Evolutionary conservation across 805 yeast genomes (phyloP).

Genomic region (Starmerella apicola): DNA sequence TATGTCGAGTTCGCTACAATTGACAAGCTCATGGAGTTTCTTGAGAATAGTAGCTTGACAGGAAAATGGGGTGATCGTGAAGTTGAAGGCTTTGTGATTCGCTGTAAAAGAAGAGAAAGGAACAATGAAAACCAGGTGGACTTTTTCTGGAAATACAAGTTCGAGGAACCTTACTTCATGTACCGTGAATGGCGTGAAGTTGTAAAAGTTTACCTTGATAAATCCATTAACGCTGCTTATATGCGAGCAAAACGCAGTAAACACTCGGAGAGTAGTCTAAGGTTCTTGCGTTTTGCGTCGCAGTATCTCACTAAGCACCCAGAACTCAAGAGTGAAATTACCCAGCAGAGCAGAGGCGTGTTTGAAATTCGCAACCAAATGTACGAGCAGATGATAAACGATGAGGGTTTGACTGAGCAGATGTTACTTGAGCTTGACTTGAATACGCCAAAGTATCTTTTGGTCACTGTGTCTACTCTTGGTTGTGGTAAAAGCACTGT

Average conservation of each 20-base stretch:
- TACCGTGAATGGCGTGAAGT: constrained; percentile 86
- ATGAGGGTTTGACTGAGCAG: constrained; percentile 42
- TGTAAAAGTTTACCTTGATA: constrained; percentile 35
- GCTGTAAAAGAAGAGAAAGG: constrained; percentile 36
- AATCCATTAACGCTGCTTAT: neutral
- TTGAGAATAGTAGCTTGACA: constrained; percentile 44
- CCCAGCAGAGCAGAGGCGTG: constrained; percentile 50
- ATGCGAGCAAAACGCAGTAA: constrained; percentile 24
- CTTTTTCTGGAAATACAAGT: constrained; percentile 83
- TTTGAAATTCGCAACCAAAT: constrained; percentile 60
- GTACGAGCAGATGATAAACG: constrained; percentile 35
- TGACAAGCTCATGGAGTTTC: constrained; percentile 35
- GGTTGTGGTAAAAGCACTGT: constrained; percentile 95
- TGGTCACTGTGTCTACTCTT: constrained; percentile 77
- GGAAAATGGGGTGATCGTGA: constrained; percentile 36
- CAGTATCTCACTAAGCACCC: constrained; percentile 43
- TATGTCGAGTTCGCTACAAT: constrained; percentile 33
- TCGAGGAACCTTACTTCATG: constrained; percentile 87
- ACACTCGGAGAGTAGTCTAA: constrained; percentile 49
- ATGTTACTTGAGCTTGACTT: constrained; percentile 40
- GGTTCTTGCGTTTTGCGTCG: constrained; percentile 56
- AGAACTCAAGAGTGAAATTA: constrained; percentile 34
- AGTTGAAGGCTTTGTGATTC: constrained; percentile 85
- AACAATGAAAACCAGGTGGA: constrained; percentile 26
- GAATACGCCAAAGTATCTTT: constrained; percentile 36